Base-by-base conservation (phyloP, 352 stramenopile species). In the Globisporangium echinulatum region DNA sequence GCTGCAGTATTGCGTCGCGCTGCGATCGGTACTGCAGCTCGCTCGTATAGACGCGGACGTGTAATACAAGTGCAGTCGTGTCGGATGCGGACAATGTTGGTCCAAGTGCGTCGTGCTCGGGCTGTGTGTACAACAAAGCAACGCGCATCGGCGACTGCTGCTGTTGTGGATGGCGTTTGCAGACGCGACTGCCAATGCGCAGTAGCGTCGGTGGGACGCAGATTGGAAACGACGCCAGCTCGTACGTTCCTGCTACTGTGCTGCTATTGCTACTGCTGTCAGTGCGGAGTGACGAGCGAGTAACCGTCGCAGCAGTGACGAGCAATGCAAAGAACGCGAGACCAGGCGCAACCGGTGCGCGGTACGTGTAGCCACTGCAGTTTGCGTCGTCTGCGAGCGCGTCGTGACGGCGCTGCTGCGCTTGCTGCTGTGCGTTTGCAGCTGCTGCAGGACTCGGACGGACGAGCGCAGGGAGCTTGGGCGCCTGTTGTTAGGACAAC, bases 271-370 rank as follows among this genome's bases (percentile, higher is more conserved):
- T 39, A 40, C 7, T 39, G n/a, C 1, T 14, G 14, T 0, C 17
- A 3, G 0, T 52, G 52, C 17, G 19, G 14, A 5, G 25, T 39
- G 19, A 54, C 7, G 36, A 11, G 1, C 52, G 60, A 33, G 25
- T 33, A 33, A 3, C 25, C 7, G 48, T 13, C 5, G 25, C 52
- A 5, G 37, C 15, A 13, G 36, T 14, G 3, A 56, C 50, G 2
- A 88, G 64, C 2, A 74, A 58, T 33, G 59, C 58, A 46, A 85
- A 83, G 63, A 88, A 85, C 9, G 60, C 69, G 52, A 88, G 61
- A 7, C 79, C 77, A 48, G 77, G 77, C 15, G 59, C 51, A 49
- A 67, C 73, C 2, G 66, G 64, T 1, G 68, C 39, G 0, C 74
- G 64, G 19, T 74, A 67, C 37, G 63, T 47, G 39, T 73, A 80